Evolutionary conservation across 225 moss, liverwort and hornwort species (phyloP), one percentile per base, ranked within the genome.

Genomic region (Bryoerythrophyllum caledonicum): DNA sequence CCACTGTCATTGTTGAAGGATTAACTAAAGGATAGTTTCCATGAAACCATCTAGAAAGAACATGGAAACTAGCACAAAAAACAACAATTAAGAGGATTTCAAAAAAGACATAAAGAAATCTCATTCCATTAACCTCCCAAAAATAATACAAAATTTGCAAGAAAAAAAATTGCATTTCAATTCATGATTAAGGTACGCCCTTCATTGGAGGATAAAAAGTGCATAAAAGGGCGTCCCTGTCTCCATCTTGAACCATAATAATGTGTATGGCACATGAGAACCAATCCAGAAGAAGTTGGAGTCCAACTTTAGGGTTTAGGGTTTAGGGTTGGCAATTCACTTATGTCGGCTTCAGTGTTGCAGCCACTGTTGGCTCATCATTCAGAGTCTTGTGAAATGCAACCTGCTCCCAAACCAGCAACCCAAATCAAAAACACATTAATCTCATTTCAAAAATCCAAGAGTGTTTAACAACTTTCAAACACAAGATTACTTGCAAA

Each of bases 361-460:
- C 44, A 78, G 73, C 52, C 65, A 77, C 65, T 77, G 60, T 71
- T 64, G 82, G 72, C 51, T 86, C 88, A 75, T 83, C 83, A 27
- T 89, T 89, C 1, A 89, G 88, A 54, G 86, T 75, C 82, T 89
- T 89, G 72, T 89, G 89, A 75, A 86, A 89, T 14, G 89, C 89
- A 82, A 89, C 89, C 89, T 89, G 75, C 65, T 60, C 76, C 73
- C 62, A 80, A 76, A 30, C 78, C 34, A 62, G 20, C 58, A 69
- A 77, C 77, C n/a, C 28, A n/a, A 12, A 25, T 10, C 20, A 59
- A 51, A 53, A 7, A 20, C 3, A 40, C 27, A 58, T 7, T 7
- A 19, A 19, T 15, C 56, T 30, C 6, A 37, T 44, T 53, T 58
- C 21, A 70, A 46, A 70, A 65, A 55, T 21, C n/a, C 59, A 77